phyloP scores from a whole-genome alignment of 331 rosid genomes.

The Rosa hybrid region DNA sequence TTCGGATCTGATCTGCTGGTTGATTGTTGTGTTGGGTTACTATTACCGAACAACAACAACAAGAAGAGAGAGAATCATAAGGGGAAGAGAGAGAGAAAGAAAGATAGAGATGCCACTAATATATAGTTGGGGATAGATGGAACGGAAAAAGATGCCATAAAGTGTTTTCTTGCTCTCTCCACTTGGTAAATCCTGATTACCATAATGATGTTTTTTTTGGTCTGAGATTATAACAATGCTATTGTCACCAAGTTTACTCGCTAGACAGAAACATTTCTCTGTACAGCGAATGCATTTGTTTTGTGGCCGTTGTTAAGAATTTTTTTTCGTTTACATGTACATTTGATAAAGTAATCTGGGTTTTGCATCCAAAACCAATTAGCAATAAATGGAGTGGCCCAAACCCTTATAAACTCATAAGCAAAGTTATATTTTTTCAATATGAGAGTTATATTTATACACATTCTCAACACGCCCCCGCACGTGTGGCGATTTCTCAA shows the following conservation, averaged over 20 bases:
- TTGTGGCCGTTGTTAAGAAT: not conserved
- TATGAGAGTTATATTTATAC: no score
- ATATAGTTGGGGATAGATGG: slow-evolving; percentile 24
- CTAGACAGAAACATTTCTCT: not conserved
- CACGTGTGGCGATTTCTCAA: no score
- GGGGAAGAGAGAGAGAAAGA: slow-evolving; percentile 9
- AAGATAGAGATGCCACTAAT: slow-evolving; percentile 28
- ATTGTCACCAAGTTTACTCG: not conserved
- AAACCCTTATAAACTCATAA: no score
- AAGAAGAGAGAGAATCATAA: slow-evolving; percentile 14
- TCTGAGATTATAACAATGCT: not conserved
- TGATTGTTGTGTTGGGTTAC: slow-evolving; percentile 32
- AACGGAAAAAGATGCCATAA: slow-evolving; percentile 20
- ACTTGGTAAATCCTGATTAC: not conserved
- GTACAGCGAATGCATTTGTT: not conserved
- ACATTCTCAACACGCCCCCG: no score
- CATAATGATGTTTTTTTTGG: not conserved
- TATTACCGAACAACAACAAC: slow-evolving; percentile 26
- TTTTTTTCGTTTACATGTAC: not conserved
- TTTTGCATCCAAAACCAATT: no score
- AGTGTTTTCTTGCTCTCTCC: slow-evolving; percentile 11
- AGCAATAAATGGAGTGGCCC: no score
- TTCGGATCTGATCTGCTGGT: slow-evolving; percentile 62
- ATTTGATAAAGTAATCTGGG: not conserved
- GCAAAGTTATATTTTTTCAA: no score